Conservation (phyloP, 2,329 filamentous ascomycete genomes). For the Monosporascus sp. region DNA sequence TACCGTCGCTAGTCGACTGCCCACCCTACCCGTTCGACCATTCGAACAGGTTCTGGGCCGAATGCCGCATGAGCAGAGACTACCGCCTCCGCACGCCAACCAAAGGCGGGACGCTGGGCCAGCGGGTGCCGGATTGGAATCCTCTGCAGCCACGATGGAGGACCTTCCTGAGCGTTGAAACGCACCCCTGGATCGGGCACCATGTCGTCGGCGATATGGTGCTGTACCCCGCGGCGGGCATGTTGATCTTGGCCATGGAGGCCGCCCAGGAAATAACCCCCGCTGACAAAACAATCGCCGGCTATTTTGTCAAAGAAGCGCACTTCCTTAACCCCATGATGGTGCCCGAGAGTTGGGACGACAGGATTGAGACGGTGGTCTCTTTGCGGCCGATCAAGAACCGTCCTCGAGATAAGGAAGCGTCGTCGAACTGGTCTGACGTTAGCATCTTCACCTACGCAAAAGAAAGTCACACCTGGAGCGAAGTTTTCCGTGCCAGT, state of each 20-base stretch:
- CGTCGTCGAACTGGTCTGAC: constrained; percentile 8
- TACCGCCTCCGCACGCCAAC: background rate
- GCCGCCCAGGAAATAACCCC: constrained; percentile 8
- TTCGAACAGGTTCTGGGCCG: constrained; percentile 17
- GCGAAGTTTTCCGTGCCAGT: constrained; percentile 13
- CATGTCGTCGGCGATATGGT: constrained; percentile 18
- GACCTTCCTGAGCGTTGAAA: background rate
- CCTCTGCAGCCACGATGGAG: constrained; percentile 11
- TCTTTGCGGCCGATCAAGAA: background rate
- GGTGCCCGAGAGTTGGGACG: background rate
- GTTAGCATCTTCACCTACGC: constrained; percentile 12
- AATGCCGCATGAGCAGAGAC: constrained; percentile 10
- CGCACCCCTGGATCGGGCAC: constrained; percentile 5
- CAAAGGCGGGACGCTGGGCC: constrained; percentile 8
- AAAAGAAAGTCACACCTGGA: constrained; percentile 8
- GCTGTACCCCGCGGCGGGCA: constrained; percentile 25
- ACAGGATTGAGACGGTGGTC: background rate
- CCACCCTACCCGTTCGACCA: constrained; percentile 20
- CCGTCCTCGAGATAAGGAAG: background rate
- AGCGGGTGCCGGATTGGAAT: constrained; percentile 6
- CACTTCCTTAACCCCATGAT: background rate
- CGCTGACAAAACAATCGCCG: background rate
- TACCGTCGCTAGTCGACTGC: constrained; percentile 6
- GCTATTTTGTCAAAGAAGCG: background rate
- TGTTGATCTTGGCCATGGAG: constrained; percentile 22